phyloP scores from a whole-genome alignment of 2,329 filamentous ascomycete species.

The Cordyceps fumosorosea region DNA sequence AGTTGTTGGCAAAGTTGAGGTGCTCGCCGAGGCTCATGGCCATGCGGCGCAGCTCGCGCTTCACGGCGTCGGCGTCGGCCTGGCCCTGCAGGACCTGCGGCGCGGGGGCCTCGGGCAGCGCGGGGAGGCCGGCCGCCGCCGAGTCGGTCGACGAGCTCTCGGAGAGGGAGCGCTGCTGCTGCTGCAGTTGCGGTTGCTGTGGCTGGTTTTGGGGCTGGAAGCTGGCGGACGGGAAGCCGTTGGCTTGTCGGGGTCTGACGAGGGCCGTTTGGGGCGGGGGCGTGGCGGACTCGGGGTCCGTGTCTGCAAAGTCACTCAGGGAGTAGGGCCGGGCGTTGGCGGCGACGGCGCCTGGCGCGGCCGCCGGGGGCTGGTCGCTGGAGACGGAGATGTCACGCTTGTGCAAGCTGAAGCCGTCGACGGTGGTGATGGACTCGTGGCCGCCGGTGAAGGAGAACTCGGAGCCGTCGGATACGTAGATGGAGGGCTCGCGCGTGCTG shows the following conservation, averaged over 20 bases:
- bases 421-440: conserved; percentile 15
- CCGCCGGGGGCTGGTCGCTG: conserved; percentile 11
- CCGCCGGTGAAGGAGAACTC: conserved; percentile 37
- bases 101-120: conserved; percentile 39
- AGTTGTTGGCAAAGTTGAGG: conserved; percentile 38
- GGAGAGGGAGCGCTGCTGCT: conserved; percentile 15
- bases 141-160: conserved; percentile 13
- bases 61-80: conserved; percentile 44
- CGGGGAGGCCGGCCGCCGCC: conserved; percentile 23
- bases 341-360: conserved; percentile 11
- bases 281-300: conserved; percentile 28
- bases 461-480: conserved; percentile 55
- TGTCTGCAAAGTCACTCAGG: conserved; percentile 34
- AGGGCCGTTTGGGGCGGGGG: conserved; percentile 27
- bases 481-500: conserved; percentile 46
- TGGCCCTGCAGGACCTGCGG: conserved; percentile 48
- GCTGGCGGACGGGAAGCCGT: conserved; percentile 15
- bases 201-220: conserved; percentile 15
- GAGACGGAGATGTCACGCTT: conserved; percentile 10
- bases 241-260: conserved; percentile 14
- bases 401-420: conserved; percentile 12
- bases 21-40: conserved; percentile 45
- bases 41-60: conserved; percentile 43
- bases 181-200: neutral
- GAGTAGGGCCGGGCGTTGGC: conserved; percentile 27